Base-by-base conservation (phyloP, 768 basidiomycete genomes). In the Rhizopogon vesiculosus region DNA sequence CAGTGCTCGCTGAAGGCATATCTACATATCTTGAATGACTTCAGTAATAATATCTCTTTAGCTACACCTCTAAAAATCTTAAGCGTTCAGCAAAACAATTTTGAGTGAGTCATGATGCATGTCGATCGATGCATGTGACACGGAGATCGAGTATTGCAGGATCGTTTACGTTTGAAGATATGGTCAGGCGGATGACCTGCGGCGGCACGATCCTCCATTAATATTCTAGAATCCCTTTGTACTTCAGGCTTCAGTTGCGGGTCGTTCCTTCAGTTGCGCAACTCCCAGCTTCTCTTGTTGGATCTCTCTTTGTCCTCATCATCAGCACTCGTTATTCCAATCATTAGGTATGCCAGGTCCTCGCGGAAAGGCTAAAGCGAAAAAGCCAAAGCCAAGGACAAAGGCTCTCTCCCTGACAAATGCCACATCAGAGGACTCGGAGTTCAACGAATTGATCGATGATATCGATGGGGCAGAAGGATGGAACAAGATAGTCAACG, bases 391-490 rank as follows among this genome's bases (percentile, higher is more conserved):
- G 51, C 7, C 62, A 35, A 68, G 59, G 49, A 7, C 62, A 15
- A 45, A 54, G 13, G 31, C 55, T 33, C 58, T 40, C 12, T 28
- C 38, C 2, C 8, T 15, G 9, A 5, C 41, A 7, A 22, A 10
- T 25, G 31, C 29, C 4, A 18, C 53, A 44, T 45, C 29, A 42
- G 41, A 57, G 7, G 38, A 49, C 5, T 44, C 57, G 3, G 59
- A 65, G 2, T 61, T 46, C 2, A 19, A 39, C n/a, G 41, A 8
- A 15, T 48, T 60, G 43, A 48, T 78, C 18, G 69, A 69, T 18
- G 75, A 79, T 45, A 75, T 84, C 51, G 76, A 78, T 55, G 68
- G 75, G 45, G 71, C 78, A 2, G 74, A 75, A 13, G 74, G 74
- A 8, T 86, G 84, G 84, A 66, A 70, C 55, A 60, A 65, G 5